Evolutionary conservation across 306 rosid genomes (phyloP).

Genomic region (Citrullus colocynthis): DNA sequence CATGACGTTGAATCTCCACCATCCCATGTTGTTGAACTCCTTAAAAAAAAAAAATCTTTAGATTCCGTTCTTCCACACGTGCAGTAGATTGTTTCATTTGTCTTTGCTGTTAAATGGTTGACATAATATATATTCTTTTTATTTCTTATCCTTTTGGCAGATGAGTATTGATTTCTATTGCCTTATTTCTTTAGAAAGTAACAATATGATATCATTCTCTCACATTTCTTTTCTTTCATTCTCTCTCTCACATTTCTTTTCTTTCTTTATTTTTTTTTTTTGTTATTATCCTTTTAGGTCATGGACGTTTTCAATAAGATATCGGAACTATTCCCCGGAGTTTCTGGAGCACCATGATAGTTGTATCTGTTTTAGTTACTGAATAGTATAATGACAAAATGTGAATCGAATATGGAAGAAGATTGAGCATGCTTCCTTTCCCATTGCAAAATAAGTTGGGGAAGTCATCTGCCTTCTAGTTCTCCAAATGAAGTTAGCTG

Average conservation of each 20-base stretch:
- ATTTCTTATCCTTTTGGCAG: neutral
- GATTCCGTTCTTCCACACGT: neutral
- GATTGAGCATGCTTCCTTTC: neutral
- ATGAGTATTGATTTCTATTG: neutral
- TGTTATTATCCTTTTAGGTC: constrained; percentile 31
- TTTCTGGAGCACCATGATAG: constrained; percentile 53
- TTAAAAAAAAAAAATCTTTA: too few species aligned
- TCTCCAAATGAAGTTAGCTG: neutral
- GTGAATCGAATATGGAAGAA: neutral
- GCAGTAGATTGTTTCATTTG: neutral
- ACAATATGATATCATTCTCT: neutral
- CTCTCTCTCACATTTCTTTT: neutral
- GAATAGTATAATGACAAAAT: neutral
- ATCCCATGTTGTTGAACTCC: too few species aligned
- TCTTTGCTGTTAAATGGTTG: neutral
- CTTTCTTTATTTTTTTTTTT: neutral
- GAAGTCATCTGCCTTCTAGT: neutral
- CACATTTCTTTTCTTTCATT: neutral
- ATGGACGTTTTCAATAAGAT: constrained; percentile 90
- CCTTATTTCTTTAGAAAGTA: neutral
- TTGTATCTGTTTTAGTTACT: neutral
- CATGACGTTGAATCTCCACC: too few species aligned
- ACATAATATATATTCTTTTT: neutral
- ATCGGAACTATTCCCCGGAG: constrained; percentile 94
- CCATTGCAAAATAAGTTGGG: neutral